A percentile compares a stretch with the other conserved stretches of the same genome.
phyloP scores from a whole-genome alignment of 2,329 filamentous ascomycete species.

The Leptographium radiaticola region DNA sequence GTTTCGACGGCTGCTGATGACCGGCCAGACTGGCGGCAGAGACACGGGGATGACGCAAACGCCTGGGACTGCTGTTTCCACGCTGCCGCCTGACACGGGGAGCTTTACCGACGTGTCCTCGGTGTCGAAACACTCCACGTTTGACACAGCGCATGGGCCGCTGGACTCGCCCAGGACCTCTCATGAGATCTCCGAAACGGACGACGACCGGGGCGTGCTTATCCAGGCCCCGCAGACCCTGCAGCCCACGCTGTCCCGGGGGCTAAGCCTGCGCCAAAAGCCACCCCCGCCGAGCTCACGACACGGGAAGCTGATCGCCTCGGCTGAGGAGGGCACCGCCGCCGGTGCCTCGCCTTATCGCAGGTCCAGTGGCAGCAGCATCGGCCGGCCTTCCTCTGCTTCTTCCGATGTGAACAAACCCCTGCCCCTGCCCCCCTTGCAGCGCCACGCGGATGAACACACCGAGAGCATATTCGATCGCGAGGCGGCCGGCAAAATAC shows the following conservation, averaged over 20 bases:
- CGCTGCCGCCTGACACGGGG: slow-evolving; percentile 23
- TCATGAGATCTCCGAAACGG: slow-evolving; percentile 42
- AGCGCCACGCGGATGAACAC: slow-evolving; percentile 32
- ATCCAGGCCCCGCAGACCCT: slow-evolving; percentile 5
- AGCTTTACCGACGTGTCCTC: slow-evolving; percentile 47
- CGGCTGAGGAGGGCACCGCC: slow-evolving; percentile 18
- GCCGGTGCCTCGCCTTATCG: slow-evolving; percentile 13
- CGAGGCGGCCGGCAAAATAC: slow-evolving; percentile 38
- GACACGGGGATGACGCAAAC: slow-evolving; percentile 14
- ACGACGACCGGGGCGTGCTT: slow-evolving; percentile 28
- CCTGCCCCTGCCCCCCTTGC: slow-evolving; percentile 39
- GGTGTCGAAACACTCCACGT: slow-evolving; percentile 43
- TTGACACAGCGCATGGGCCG: slow-evolving; percentile 24
- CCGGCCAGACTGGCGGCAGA: slow-evolving; percentile 41
- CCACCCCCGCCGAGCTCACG: slow-evolving; percentile 63
- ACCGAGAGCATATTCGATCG: slow-evolving; percentile 39
- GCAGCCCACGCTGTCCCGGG: slow-evolving; percentile 1
- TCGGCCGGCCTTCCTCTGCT: slow-evolving; percentile 20
- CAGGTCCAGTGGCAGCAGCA: neutral
- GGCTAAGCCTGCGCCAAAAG: slow-evolving; percentile 34
- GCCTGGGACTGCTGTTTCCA: slow-evolving; percentile 6
- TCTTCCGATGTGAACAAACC: slow-evolving; percentile 48
- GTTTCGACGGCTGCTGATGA: slow-evolving; percentile 65
- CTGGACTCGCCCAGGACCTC: slow-evolving; percentile 44
- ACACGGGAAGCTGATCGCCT: slow-evolving; percentile 61